Percentiles rank a stretch among this genome's conserved stretches.
Conservation (phyloP, 2,329 filamentous ascomycete species). For the Fusarium beomiforme region DNA sequence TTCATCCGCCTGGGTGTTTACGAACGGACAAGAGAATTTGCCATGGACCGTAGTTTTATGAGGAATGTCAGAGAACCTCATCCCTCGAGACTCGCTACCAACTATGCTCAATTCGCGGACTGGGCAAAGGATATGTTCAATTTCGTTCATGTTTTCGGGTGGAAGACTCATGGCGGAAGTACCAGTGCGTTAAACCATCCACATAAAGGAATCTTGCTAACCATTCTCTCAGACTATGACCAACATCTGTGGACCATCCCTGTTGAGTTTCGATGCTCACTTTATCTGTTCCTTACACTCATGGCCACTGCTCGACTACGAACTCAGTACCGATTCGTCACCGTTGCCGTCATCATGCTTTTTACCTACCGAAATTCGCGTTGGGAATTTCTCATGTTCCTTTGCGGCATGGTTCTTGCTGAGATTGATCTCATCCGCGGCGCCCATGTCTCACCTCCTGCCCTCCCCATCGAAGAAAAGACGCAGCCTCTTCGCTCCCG, state of each 20-base stretch:
- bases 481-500: background rate
- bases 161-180: slow-evolving; percentile 58
- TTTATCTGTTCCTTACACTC: slow-evolving; percentile 65
- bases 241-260: slow-evolving; percentile 72
- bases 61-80: slow-evolving; percentile 62
- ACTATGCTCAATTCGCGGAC: slow-evolving; percentile 54
- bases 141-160: slow-evolving; percentile 62
- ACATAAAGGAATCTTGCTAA: background rate
- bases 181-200: slow-evolving; percentile 48
- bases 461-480: slow-evolving; percentile 41
- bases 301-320: slow-evolving; percentile 60
- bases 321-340: slow-evolving; percentile 53
- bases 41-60: slow-evolving; percentile 54
- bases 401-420: slow-evolving; percentile 63
- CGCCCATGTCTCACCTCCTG: slow-evolving; percentile 51
- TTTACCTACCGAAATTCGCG: slow-evolving; percentile 59
- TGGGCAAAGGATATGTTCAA: slow-evolving; percentile 60
- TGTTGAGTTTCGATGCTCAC: slow-evolving; percentile 67
- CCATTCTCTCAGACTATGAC: slow-evolving; percentile 55
- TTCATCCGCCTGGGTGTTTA: slow-evolving; percentile 59
- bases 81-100: slow-evolving; percentile 50
- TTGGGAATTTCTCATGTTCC: slow-evolving; percentile 67
- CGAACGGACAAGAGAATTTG: slow-evolving; percentile 59
- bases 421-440: slow-evolving; percentile 63
- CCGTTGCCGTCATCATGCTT: slow-evolving; percentile 53